Percentiles rank a stretch among this genome's conserved stretches.
These are phyloP conservation scores for Tetrahymena elliotti DNA, from an alignment of 73 alveolate genomes.

Conservation along the genomic window DNA sequence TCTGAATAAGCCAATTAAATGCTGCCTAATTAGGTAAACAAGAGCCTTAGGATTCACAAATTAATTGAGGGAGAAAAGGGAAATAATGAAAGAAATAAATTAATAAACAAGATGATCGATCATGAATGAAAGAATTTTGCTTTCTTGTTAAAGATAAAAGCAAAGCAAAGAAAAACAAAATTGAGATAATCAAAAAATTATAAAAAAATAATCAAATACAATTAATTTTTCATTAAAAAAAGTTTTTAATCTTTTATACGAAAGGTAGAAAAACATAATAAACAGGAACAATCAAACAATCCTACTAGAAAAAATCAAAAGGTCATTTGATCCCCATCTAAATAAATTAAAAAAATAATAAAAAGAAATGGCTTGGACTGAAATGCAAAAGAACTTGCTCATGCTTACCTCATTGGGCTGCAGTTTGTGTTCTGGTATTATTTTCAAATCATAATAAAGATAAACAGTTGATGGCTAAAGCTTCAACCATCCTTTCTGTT, in stretches of 20 bases:
- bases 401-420: neutral
- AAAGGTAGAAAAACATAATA: neutral
- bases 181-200: neutral
- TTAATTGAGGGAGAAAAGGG: neutral
- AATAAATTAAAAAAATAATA: neutral
- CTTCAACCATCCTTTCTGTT: constrained; percentile 63
- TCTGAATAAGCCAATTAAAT: neutral
- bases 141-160: neutral
- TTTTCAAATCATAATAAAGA: constrained; percentile 12
- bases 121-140: neutral
- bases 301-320: neutral
- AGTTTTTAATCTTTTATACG: neutral
- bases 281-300: neutral
- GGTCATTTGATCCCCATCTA: neutral
- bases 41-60: neutral
- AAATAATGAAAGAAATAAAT: neutral
- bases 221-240: neutral
- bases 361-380: neutral
- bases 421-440: neutral
- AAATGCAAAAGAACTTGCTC: neutral
- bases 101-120: neutral
- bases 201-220: neutral
- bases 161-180: no score
- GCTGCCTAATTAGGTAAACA: neutral
- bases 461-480: constrained; percentile 8